Evolutionary conservation across 371 early-diverging fungal genomes (phyloP).

Genomic region (Saksenaea vasiformis): DNA sequence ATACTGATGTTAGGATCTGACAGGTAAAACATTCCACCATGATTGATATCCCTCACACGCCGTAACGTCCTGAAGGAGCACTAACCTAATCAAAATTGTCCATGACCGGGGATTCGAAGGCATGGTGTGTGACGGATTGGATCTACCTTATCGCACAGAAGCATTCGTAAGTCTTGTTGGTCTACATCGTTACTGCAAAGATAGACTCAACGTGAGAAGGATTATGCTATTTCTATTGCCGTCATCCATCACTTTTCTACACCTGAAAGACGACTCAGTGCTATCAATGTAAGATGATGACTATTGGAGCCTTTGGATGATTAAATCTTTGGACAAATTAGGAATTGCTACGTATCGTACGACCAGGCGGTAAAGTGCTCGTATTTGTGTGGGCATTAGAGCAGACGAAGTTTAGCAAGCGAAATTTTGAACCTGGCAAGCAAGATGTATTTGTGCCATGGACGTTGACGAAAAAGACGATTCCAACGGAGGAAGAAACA

Average conservation of each 20-base stretch:
- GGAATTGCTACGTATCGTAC: slow-evolving; percentile 78
- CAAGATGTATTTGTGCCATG: slow-evolving; percentile 97
- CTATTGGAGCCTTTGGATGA: neutral
- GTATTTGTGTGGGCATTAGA: slow-evolving; percentile 98
- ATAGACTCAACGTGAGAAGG: slow-evolving; percentile 47
- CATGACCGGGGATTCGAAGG: slow-evolving; percentile 78
- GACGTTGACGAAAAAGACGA: slow-evolving; percentile 57
- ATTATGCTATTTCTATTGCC: slow-evolving; percentile 91
- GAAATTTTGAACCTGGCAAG: slow-evolving; percentile 74
- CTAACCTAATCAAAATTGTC: slow-evolving; percentile 79
- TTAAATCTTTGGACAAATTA: slow-evolving; percentile 8
- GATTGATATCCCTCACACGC: neutral
- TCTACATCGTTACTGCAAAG: neutral
- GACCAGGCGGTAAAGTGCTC: slow-evolving; percentile 73
- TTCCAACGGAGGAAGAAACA: slow-evolving; percentile 9
- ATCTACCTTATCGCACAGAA: slow-evolving; percentile 72
- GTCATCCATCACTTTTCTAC: slow-evolving; percentile 95
- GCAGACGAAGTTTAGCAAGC: slow-evolving; percentile 68
- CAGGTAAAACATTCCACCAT: slow-evolving; percentile 50
- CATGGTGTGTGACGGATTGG: slow-evolving; percentile 83
- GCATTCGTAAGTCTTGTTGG: slow-evolving; percentile 80
- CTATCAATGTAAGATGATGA: slow-evolving; percentile 51
- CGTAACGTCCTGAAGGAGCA: slow-evolving; percentile 54
- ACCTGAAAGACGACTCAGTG: slow-evolving; percentile 72
- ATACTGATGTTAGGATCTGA: slow-evolving; percentile 85